phyloP scores from a whole-genome alignment of 306 rosid species.

The Boehmeria nivea region DNA sequence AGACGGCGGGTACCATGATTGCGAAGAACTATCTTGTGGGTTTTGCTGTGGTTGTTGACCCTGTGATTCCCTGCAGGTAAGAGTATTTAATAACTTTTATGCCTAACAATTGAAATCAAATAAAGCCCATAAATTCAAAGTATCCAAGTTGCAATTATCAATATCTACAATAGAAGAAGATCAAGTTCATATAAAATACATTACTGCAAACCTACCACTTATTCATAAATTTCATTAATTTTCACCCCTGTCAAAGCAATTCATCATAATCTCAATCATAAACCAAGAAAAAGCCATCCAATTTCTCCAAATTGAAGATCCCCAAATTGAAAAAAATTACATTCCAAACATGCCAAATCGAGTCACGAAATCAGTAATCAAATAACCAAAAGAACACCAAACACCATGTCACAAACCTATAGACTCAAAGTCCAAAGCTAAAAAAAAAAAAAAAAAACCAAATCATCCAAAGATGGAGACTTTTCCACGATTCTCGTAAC shows the following conservation, averaged over 20 bases:
- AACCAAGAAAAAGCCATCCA: neutral
- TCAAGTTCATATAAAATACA: neutral
- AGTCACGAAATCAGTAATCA: neutral
- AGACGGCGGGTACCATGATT: slow-evolving; percentile 85
- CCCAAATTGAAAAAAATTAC: too few species aligned
- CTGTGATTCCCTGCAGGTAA: slow-evolving; percentile 66
- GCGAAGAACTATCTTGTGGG: slow-evolving; percentile 55
- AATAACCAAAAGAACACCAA: neutral
- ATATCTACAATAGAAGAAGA: neutral
- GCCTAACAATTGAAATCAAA: neutral
- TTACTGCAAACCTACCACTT: neutral
- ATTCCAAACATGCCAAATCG: too few species aligned
- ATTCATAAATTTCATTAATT: too few species aligned
- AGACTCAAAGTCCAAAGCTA: neutral
- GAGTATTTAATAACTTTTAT: neutral
- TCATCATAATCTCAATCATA: neutral
- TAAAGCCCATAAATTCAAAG: neutral
- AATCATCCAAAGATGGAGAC: neutral
- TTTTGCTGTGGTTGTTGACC: slow-evolving; percentile 58
- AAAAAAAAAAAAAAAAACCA: neutral
- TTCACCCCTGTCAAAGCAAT: too few species aligned
- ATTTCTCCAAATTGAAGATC: neutral
- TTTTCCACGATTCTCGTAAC: too few species aligned
- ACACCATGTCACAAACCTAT: neutral
- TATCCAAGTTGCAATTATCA: neutral